Conservation (phyloP, 495 filamentous ascomycete genomes). For the Aspergillus ostianus region DNA sequence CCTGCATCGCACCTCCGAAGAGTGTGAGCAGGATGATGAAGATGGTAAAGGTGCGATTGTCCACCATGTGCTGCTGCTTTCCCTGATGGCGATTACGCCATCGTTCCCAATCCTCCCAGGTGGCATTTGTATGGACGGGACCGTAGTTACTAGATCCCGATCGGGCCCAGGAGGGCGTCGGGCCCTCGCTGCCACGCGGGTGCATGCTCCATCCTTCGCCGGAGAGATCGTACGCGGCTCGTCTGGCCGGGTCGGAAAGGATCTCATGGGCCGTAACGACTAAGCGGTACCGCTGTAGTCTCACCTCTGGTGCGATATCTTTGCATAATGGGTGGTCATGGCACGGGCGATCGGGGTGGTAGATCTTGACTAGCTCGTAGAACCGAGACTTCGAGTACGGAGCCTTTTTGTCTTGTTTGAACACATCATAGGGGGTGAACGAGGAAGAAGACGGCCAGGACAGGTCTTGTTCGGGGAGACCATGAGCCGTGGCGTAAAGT, state of each 20-base stretch:
- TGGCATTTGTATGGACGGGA: constrained; percentile 74
- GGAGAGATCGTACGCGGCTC: constrained; percentile 76
- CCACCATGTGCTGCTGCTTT: constrained; percentile 60
- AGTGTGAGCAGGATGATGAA: constrained; percentile 65
- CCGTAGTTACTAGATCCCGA: constrained; percentile 31
- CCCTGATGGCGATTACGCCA: constrained; percentile 66
- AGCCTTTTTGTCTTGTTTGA: constrained; percentile 58
- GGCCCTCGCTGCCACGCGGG: constrained; percentile 15
- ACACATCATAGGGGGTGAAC: constrained; percentile 88
- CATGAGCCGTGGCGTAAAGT: constrained; percentile 34
- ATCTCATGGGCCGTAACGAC: constrained; percentile 85
- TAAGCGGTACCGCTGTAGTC: constrained; percentile 82
- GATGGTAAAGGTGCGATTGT: constrained; percentile 70
- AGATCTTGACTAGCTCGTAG: constrained; percentile 90
- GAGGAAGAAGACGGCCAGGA: constrained; percentile 36
- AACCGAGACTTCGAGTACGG: constrained; percentile 80
- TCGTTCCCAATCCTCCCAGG: constrained; percentile 98
- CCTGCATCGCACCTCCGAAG: constrained; percentile 66
- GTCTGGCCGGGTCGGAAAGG: constrained; percentile 77
- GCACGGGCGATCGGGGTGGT: constrained; percentile 79
- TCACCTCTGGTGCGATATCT: constrained; percentile 51
- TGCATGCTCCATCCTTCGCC: constrained; percentile 74
- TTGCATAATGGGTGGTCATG: constrained; percentile 48
- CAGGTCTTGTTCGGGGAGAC: constrained; percentile 24
- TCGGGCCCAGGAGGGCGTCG: constrained; percentile 15